These are phyloP conservation scores for Boletus coccyginus DNA, from an alignment of 768 basidiomycete genomes.

Conservation along the genomic window DNA sequence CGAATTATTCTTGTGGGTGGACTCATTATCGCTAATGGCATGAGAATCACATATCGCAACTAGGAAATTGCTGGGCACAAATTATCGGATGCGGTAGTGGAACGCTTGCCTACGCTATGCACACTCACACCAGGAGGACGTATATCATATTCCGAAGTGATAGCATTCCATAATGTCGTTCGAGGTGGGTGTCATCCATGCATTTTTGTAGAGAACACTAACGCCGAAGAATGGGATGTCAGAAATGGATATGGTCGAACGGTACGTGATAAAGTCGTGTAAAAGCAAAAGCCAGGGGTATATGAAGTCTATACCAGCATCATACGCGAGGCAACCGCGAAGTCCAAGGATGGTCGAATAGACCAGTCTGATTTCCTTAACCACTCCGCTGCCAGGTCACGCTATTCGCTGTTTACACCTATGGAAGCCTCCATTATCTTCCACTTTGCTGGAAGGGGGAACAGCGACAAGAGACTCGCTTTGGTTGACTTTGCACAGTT, in stretches of 20 bases:
- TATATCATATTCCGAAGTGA: constrained; percentile 95
- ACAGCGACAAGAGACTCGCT: constrained; percentile 65
- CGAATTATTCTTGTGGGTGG: constrained; percentile 84
- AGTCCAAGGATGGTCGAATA: constrained; percentile 94
- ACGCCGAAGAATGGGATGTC: constrained; percentile 2
- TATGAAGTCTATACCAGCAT: constrained; percentile 45
- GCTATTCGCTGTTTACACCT: constrained; percentile 94
- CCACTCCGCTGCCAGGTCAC: constrained; percentile 78
- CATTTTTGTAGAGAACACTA: not conserved
- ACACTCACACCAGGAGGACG: constrained; percentile 84
- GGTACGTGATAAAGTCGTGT: constrained; percentile 37
- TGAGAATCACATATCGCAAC: not conserved
- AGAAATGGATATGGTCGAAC: constrained; percentile 97
- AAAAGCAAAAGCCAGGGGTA: not conserved
- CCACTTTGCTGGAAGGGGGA: constrained; percentile 91
- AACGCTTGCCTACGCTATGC: constrained; percentile 88
- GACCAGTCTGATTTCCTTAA: constrained; percentile 95
- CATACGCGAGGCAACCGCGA: constrained; percentile 84
- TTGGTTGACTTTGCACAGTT: constrained; percentile 91
- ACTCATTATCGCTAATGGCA: not conserved
- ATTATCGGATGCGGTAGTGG: constrained; percentile 89
- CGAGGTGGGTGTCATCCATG: constrained; percentile 53
- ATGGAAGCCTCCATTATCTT: constrained; percentile 99
- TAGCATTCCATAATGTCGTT: constrained; percentile 96
- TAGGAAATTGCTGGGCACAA: constrained; percentile 98